Conservation (phyloP, 805 yeast species). For the Dipodascus albidus region DNA sequence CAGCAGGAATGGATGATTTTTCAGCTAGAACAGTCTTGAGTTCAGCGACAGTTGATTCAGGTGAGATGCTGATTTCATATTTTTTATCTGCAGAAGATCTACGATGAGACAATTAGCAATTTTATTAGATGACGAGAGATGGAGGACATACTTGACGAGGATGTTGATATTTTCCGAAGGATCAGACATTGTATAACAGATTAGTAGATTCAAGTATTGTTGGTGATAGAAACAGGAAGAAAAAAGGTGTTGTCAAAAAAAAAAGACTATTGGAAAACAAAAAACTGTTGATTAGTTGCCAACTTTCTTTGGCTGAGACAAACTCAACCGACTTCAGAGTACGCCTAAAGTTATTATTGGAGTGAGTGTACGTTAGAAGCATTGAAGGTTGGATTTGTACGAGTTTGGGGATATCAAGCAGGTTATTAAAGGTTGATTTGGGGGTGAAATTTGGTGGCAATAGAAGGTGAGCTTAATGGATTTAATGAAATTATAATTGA, state of each 20-base stretch:
- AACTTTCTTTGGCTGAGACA: not conserved
- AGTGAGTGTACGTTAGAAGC: too few species aligned
- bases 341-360: too few species aligned
- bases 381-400: not conserved
- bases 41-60: conserved; percentile 47
- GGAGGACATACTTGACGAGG: not conserved
- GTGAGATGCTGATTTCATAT: conserved; percentile 48
- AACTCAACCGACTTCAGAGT: too few species aligned
- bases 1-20: conserved; percentile 55
- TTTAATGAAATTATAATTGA: not conserved
- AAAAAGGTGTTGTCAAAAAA: not conserved
- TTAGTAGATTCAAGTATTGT: not conserved
- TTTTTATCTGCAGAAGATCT: conserved; percentile 59
- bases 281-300: not conserved
- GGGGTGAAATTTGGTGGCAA: not conserved
- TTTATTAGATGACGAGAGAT: not conserved
- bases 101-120: not conserved
- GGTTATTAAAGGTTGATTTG: too few species aligned
- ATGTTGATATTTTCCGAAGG: not conserved
- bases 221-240: not conserved
- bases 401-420: not conserved
- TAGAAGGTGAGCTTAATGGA: too few species aligned
- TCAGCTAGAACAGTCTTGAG: conserved; percentile 56
- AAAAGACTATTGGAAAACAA: not conserved
- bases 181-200: not conserved